Evolutionary conservation across 2,329 filamentous ascomycete genomes (phyloP).

Genomic region (Paecilomyces formosus): DNA sequence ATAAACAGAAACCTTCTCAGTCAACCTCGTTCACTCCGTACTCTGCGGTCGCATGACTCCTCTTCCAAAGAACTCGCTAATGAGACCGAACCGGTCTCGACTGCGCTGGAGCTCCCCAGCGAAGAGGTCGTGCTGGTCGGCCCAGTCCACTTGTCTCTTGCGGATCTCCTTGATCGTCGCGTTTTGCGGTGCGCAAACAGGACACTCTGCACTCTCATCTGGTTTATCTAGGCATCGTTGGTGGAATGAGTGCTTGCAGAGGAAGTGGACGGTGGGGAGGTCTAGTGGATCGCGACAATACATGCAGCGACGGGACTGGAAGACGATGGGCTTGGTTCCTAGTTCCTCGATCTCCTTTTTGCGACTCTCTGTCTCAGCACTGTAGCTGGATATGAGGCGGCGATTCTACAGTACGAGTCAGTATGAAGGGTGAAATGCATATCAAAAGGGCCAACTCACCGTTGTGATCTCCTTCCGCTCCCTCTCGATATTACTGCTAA

Average conservation of each 20-base stretch:
- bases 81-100: constrained; percentile 77
- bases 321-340: constrained; percentile 71
- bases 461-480: constrained; percentile 77
- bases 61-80: constrained; percentile 90
- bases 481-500: constrained; percentile 78
- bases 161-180: constrained; percentile 83
- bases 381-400: constrained; percentile 74
- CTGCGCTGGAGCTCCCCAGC: constrained; percentile 68
- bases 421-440: constrained; percentile 2
- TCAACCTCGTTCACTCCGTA: constrained; percentile 18
- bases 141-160: constrained; percentile 76
- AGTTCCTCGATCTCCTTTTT: constrained; percentile 71
- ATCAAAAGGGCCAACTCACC: constrained; percentile 19
- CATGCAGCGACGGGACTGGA: constrained; percentile 82
- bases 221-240: constrained; percentile 72
- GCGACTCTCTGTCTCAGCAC: constrained; percentile 73
- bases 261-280: constrained; percentile 84
- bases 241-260: constrained; percentile 97
- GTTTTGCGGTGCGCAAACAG: constrained; percentile 75
- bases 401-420: constrained; percentile 51
- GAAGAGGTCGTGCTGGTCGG: constrained; percentile 84
- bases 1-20: background rate
- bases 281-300: constrained; percentile 73
- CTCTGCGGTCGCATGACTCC: constrained; percentile 66
- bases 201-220: constrained; percentile 68